These are phyloP conservation scores for Penicillium verhagenii DNA, from an alignment of 495 filamentous ascomycete genomes.

Conservation along the genomic window DNA sequence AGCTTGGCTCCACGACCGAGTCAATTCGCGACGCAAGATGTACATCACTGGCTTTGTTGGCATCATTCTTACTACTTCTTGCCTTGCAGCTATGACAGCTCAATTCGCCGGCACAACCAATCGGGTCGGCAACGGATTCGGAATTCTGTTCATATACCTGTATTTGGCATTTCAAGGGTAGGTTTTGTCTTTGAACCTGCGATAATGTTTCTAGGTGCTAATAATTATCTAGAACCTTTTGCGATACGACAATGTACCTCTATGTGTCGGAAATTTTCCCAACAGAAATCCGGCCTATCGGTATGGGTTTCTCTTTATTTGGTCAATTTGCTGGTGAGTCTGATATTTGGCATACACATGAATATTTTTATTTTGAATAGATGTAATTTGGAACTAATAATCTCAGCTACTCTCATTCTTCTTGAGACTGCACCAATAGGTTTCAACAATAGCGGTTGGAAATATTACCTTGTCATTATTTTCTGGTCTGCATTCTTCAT, in stretches of 20 bases:
- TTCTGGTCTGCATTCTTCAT: conserved; percentile 43
- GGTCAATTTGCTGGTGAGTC: conserved; percentile 47
- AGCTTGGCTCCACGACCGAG: conserved; percentile 45
- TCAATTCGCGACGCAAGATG: conserved; percentile 47
- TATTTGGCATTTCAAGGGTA: conserved; percentile 45
- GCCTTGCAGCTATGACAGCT: conserved; percentile 42
- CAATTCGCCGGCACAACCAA: conserved; percentile 44
- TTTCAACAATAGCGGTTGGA: conserved; percentile 43
- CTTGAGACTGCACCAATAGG: conserved; percentile 46
- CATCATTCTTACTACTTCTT: conserved; percentile 36
- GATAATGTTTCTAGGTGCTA: not conserved
- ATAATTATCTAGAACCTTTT: conserved; percentile 32
- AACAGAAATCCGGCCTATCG: conserved; percentile 46
- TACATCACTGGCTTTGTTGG: conserved; percentile 44
- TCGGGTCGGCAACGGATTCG: conserved; percentile 43
- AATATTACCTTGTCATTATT: conserved; percentile 51
- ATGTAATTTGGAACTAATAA: too few species aligned
- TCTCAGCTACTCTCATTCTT: conserved; percentile 37
- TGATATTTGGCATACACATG: conserved; percentile 15
- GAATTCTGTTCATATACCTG: conserved; percentile 49
- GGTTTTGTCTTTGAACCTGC: conserved; percentile 8
- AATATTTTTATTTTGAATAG: not conserved
- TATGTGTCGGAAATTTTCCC: conserved; percentile 54
- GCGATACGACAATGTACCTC: conserved; percentile 53
- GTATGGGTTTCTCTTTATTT: conserved; percentile 46